These are phyloP conservation scores for Termitomyces bulborhizus DNA, from an alignment of 768 basidiomycete species.

Conservation along the genomic window DNA sequence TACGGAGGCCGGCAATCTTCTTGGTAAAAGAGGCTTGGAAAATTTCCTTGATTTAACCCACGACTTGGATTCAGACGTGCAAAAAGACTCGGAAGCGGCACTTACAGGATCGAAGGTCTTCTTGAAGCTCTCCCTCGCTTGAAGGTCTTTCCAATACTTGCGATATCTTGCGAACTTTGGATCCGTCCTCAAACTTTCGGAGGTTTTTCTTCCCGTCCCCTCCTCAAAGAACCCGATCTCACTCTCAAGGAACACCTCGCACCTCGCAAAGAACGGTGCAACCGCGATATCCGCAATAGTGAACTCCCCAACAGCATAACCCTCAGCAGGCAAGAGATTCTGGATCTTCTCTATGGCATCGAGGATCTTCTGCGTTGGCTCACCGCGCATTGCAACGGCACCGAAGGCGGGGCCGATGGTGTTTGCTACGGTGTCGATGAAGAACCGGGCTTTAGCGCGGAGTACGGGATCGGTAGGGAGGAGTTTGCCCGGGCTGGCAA, in stretches of 20 bases:
- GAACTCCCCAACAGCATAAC: constrained; percentile 43
- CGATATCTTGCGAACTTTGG: constrained; percentile 43
- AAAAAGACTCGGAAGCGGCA: no score
- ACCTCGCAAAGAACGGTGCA: constrained; percentile 52
- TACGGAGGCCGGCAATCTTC: not conserved
- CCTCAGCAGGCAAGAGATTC: constrained; percentile 38
- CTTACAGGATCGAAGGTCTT: constrained; percentile 24
- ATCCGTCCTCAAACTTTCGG: constrained; percentile 33
- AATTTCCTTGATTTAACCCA: not conserved
- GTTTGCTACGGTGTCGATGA: constrained; percentile 48
- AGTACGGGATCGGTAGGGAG: constrained; percentile 49
- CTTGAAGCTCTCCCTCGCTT: constrained; percentile 46
- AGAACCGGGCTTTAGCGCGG: constrained; percentile 56
- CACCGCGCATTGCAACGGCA: constrained; percentile 31
- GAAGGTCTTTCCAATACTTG: constrained; percentile 41
- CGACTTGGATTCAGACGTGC: not conserved
- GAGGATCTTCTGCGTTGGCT: constrained; percentile 33
- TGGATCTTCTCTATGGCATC: constrained; percentile 42
- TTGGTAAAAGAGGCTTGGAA: not conserved
- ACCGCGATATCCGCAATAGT: constrained; percentile 59
- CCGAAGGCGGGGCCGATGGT: constrained; percentile 35
- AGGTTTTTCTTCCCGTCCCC: constrained; percentile 40
- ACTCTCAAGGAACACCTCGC: constrained; percentile 22
- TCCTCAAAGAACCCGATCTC: constrained; percentile 33
- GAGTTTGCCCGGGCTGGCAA: constrained; percentile 37